Evolutionary conservation across 2,329 filamentous ascomycete genomes (phyloP).

Genomic region (Fusarium nelsonii): DNA sequence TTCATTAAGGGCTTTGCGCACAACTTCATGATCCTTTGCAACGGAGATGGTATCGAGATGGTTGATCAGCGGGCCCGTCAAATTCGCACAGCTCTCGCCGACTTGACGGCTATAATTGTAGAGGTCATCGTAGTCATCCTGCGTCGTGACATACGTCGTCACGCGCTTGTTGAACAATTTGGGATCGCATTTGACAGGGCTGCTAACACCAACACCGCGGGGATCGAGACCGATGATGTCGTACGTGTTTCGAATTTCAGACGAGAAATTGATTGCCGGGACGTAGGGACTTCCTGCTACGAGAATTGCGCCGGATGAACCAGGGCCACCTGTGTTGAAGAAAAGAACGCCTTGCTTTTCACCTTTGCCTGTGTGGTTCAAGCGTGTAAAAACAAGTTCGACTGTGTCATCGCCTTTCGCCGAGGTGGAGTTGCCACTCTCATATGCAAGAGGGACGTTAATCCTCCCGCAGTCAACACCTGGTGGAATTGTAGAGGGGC

Average conservation of each 20-base stretch:
- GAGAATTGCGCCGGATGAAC: conserved; percentile 15
- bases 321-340: conserved; percentile 45
- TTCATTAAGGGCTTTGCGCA: conserved; percentile 39
- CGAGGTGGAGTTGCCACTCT: conserved; percentile 29
- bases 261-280: conserved; percentile 22
- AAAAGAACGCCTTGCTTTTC: conserved; percentile 33
- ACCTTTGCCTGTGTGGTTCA: conserved; percentile 34
- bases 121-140: conserved; percentile 22
- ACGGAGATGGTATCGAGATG: conserved; percentile 44
- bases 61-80: conserved; percentile 43
- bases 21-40: conserved; percentile 43
- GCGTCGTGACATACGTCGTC: conserved; percentile 20
- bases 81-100: conserved; percentile 40
- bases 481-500: conserved; percentile 14
- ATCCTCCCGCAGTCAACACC: conserved; percentile 40
- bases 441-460: conserved; percentile 35
- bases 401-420: conserved; percentile 25
- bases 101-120: conserved; percentile 32
- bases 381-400: conserved; percentile 11
- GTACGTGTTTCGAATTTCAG: conserved; percentile 47
- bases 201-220: conserved; percentile 57
- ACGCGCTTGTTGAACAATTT: conserved; percentile 41
- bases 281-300: conserved; percentile 29
- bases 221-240: conserved; percentile 61
- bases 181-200: conserved; percentile 55